A percentile compares a stretch with the other conserved stretches of the same genome.
These are phyloP conservation scores for Erigeron canadensis DNA, from an alignment of 129 eudicot species.

Conservation along the genomic window DNA sequence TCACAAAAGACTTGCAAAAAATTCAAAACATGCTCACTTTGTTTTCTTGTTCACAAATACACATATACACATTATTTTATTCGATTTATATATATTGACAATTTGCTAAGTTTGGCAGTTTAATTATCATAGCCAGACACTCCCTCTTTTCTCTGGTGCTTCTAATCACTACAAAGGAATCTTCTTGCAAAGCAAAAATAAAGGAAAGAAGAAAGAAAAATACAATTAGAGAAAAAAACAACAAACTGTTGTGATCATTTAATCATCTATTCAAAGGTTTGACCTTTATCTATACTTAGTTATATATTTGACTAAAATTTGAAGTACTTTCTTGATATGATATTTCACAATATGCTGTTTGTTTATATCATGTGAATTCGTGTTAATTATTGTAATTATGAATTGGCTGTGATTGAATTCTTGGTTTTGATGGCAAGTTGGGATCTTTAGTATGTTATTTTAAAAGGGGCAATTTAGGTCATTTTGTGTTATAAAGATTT, in stretches of 20 bases:
- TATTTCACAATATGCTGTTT: slow-evolving; percentile 26
- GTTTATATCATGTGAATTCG: slow-evolving; percentile 18
- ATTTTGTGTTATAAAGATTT: too few species aligned
- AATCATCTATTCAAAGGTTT: slow-evolving; percentile 29
- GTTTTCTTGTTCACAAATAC: not conserved
- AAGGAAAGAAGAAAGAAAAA: too few species aligned
- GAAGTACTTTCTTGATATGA: slow-evolving; percentile 7
- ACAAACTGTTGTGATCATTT: slow-evolving; percentile 25
- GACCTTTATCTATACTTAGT: slow-evolving; percentile 22
- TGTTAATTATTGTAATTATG: not conserved
- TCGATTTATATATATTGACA: slow-evolving; percentile 25
- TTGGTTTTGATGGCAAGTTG: slow-evolving; percentile 13
- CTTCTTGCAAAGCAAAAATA: slow-evolving; percentile 21
- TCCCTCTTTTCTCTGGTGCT: slow-evolving; percentile 20
- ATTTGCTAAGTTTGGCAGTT: slow-evolving; percentile 19
- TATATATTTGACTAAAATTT: slow-evolving; percentile 16
- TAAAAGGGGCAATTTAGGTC: slow-evolving; percentile 15
- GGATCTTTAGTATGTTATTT: slow-evolving; percentile 21
- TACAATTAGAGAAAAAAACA: not conserved
- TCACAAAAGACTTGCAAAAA: not conserved
- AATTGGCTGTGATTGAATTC: slow-evolving; percentile 20
- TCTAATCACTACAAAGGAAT: slow-evolving; percentile 27
- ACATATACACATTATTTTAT: too few species aligned
- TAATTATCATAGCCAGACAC: slow-evolving; percentile 26
- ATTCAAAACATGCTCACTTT: slow-evolving; percentile 6